Base-by-base conservation (phyloP, 768 basidiomycete species). In the Tylopilus felleus region DNA sequence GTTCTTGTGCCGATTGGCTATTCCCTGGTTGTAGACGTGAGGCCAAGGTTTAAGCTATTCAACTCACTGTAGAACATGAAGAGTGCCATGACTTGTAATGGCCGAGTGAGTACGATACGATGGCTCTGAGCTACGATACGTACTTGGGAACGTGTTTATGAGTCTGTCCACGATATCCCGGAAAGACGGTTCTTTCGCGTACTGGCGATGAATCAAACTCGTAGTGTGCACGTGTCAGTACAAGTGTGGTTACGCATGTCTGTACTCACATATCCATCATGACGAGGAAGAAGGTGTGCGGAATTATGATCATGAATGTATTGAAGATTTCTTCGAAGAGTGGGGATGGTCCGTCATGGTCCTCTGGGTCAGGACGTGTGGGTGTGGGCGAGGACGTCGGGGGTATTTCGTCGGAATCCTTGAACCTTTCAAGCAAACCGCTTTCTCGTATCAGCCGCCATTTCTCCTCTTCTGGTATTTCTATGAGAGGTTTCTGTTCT, bases 261-360 rank as follows among this genome's bases (percentile, higher is more conserved):
- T 10, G 53, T 19, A 73, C 88, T 62, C 65, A 93, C 91, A 93
- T 88, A 65, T 91, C 85, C 88, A 93, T 90, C 74, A 91, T 73
- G 16, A 92, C 63, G 36, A 92, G 75, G 47, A 92, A 72, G 64
- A 85, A 92, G 3, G 82, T 82, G 61, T 88, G 82, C 0, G 91
- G 91, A 31, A 88, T 84, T 51, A 91, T 80, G 49, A 86, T 71
- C 19, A 87, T 68, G 17, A 79, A 59, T 10, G 87, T 74, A 58
- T 83, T 79, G 68, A 91, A 84, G 36, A 91, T 75, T 72, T 92
- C 90, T 56, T 88, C 86, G 8, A 75, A 75, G 4, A 86, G 70
- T 19, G 79, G 69, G 9, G 72, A 55, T 25, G 70, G 60, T 36
- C 74, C 77, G 38, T 77, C 74, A 21, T 25, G 39, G 16, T 75